Evolutionary conservation across 1,284 basidiomycete genomes (phyloP), one percentile per base, ranked within the genome.

Genomic region (Rhodofomes roseus): DNA sequence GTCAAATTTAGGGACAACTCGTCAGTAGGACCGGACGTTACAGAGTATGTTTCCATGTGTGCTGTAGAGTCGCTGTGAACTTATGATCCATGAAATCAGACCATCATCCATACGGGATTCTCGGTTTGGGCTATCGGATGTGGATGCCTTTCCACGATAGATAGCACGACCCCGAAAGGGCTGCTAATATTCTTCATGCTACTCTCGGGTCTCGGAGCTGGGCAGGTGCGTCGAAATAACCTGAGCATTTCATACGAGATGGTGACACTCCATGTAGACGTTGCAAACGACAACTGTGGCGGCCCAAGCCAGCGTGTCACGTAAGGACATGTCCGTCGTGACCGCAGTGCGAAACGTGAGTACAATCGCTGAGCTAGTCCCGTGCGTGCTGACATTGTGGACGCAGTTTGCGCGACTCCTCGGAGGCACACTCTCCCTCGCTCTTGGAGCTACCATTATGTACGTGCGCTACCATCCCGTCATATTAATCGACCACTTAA

Each of bases 241-340:
- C 31, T 5, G 31, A 34, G 5, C 31, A 5, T 34, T 34, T 34
- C 5, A 34, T 34, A 34, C 31, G 31, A 5, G 31, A 34, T 34
- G 31, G 31, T 34, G 31, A 34, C 11, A 34, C 31, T 4, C 31
- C 4, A 34, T 34, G 11, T 34, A 85, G 83, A 85, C 83, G 0
- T 65, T 85, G 25, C 85, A 86, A 71, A 86, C 84, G 0, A 85
- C 83, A 0, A 86, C 85, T 0, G 81, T 90, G 2, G 87, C 88
- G 0, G 86, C 83, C 4, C 88, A 90, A 66, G 86, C 87, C 0
- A 87, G 86, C 23, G 89, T 90, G 1, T 71, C 82, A 0, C 73
- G 87, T 25, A 76, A 77, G 50, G 87, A 90, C 61, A 85, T 90
- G 81, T 85, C 86, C 1, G 87, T 89, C 7, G 87, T 89, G 1